Conservation (phyloP, 2,329 filamentous ascomycete species). For the Penicillium sp. region DNA sequence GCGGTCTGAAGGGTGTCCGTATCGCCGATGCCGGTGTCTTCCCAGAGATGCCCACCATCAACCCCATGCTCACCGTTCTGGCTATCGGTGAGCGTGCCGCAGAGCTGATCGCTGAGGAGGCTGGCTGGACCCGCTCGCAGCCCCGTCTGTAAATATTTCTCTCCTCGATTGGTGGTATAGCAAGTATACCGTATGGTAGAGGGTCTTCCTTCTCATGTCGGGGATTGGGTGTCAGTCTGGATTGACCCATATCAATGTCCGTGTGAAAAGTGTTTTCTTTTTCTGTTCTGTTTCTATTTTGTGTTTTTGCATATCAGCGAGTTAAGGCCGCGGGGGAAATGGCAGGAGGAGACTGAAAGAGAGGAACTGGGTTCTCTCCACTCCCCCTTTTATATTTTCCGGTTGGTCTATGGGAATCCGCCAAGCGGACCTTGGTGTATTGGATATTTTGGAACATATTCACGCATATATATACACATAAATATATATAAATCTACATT, state of each 20-base stretch:
- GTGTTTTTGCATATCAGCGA: slow-evolving; percentile 32
- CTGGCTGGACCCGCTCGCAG: slow-evolving; percentile 64
- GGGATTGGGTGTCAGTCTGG: slow-evolving; percentile 1
- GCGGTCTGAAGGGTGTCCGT: slow-evolving; percentile 71
- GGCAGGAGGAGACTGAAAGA: no score
- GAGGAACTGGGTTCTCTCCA: neutral
- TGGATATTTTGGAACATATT: slow-evolving; percentile 8
- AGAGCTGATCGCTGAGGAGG: slow-evolving; percentile 78
- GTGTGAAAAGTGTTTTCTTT: slow-evolving; percentile 21
- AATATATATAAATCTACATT: no score
- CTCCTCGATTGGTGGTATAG: no score
- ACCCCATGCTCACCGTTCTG: slow-evolving; percentile 88
- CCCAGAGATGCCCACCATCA: slow-evolving; percentile 82
- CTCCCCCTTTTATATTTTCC: neutral
- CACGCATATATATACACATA: slow-evolving; percentile 10
- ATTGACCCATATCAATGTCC: neutral
- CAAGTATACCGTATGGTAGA: neutral
- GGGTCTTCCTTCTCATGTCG: neutral
- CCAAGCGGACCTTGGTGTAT: slow-evolving; percentile 15
- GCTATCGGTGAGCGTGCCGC: slow-evolving; percentile 81
- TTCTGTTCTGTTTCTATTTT: slow-evolving; percentile 17
- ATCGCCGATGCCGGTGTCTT: slow-evolving; percentile 89
- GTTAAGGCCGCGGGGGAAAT: slow-evolving; percentile 11
- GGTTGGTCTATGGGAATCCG: slow-evolving; percentile 8
- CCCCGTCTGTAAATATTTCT: slow-evolving; percentile 53